phyloP scores from a whole-genome alignment of 495 filamentous ascomycete species.

The Hypoxylon fuscum region DNA sequence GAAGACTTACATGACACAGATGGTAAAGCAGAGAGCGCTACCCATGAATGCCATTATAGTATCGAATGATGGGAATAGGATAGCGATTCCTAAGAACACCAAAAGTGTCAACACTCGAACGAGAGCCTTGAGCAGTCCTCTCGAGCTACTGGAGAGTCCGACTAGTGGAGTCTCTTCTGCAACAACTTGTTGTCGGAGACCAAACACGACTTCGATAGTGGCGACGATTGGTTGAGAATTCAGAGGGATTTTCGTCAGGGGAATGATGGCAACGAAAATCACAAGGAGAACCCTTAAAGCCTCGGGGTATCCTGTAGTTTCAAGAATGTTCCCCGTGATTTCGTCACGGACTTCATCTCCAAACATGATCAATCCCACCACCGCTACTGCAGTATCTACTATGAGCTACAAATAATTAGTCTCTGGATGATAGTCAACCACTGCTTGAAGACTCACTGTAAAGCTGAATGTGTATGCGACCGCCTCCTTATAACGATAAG shows the following conservation, averaged over 20 bases:
- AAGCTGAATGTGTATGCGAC: conserved; percentile 88
- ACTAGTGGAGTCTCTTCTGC: conserved; percentile 54
- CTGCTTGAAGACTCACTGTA: conserved; percentile 67
- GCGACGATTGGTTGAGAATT: conserved; percentile 89
- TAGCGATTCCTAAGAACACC: conserved; percentile 61
- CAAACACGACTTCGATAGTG: conserved; percentile 81
- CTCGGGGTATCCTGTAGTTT: conserved; percentile 76
- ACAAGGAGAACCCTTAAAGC: conserved; percentile 78
- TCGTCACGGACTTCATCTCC: conserved; percentile 85
- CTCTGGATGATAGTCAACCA: conserved; percentile 9
- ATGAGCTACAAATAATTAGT: conserved; percentile 63
- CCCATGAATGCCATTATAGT: conserved; percentile 95
- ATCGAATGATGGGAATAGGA: conserved; percentile 89
- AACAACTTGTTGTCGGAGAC: conserved; percentile 68
- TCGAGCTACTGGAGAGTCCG: conserved; percentile 65
- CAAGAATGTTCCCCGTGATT: conserved; percentile 87
- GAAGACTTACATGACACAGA: conserved; percentile 79
- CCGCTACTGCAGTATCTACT: conserved; percentile 81
- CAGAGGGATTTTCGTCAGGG: conserved; percentile 91
- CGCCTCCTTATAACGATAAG: conserved; percentile 77
- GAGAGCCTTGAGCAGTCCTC: conserved; percentile 64
- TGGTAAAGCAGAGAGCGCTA: conserved; percentile 88
- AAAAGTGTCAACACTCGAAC: conserved; percentile 66
- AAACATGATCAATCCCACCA: conserved; percentile 92
- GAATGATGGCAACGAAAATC: conserved; percentile 88